Conservation (phyloP, 495 filamentous ascomycete genomes). For the Podospora pseudocomata region DNA sequence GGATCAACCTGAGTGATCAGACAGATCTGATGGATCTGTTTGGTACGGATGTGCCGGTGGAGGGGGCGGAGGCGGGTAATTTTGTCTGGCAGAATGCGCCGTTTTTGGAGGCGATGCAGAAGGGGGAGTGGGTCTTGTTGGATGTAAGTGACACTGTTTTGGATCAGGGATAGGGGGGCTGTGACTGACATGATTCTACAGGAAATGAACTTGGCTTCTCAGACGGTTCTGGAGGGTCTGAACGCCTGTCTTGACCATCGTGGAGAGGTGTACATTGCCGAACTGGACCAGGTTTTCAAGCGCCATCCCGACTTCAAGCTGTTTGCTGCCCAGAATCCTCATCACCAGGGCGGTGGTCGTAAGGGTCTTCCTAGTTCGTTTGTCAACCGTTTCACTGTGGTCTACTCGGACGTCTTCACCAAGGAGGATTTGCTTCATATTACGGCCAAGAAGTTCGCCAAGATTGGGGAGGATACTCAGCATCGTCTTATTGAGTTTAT, state of each 20-base stretch:
- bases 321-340: slow-evolving; percentile 96
- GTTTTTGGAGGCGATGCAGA: slow-evolving; percentile 93
- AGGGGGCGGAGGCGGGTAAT: slow-evolving; percentile 78
- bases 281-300: slow-evolving; percentile 88
- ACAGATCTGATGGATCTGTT: slow-evolving; percentile 97
- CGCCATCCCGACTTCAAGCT: slow-evolving; percentile 84
- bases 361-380: slow-evolving; percentile 96
- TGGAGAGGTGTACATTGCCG: slow-evolving; percentile 91
- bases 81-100: slow-evolving; percentile 96
- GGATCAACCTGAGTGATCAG: slow-evolving; percentile 97
- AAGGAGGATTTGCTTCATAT: slow-evolving; percentile 78
- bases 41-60: slow-evolving; percentile 92
- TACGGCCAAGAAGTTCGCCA: slow-evolving; percentile 69
- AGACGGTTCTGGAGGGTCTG: slow-evolving; percentile 92
- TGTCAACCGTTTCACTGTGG: slow-evolving; percentile 95
- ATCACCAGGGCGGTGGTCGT: slow-evolving; percentile 91
- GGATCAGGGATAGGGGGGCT: too few relatives aligned
- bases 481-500: slow-evolving; percentile 73
- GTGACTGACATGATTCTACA: slow-evolving; percentile 15
- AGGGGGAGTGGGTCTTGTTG: slow-evolving; percentile 89
- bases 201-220: slow-evolving; percentile 98
- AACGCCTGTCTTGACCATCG: slow-evolving; percentile 98
- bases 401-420: slow-evolving; percentile 87
- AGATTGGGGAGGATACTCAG: slow-evolving; percentile 52
- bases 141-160: slow-evolving; percentile 46